These are phyloP conservation scores for Candida railenensis DNA, from an alignment of 805 yeast species.

Conservation along the genomic window DNA sequence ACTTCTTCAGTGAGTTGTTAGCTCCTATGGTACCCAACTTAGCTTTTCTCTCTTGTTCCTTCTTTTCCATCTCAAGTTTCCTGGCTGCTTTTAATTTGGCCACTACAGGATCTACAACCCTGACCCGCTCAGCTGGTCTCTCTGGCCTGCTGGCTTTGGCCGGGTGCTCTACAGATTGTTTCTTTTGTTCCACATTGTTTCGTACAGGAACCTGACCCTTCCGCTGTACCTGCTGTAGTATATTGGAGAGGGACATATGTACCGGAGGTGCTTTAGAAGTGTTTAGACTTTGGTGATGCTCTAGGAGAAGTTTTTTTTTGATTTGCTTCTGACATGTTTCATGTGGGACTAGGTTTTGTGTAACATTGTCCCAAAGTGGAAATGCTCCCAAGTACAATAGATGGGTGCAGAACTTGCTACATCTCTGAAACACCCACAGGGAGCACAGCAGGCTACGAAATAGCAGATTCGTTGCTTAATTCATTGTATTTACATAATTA, in stretches of 20 bases:
- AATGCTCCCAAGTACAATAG: too few relatives aligned
- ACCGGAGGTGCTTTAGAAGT: background rate
- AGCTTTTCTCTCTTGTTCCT: constrained; percentile 31
- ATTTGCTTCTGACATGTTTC: too few relatives aligned
- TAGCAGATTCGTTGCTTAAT: too few relatives aligned
- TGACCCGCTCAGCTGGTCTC: background rate
- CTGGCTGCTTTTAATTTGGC: constrained; percentile 66
- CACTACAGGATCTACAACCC: constrained; percentile 66
- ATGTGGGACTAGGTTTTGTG: background rate
- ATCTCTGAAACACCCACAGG: too few relatives aligned
- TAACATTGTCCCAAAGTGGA: background rate
- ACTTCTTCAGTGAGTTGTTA: constrained; percentile 32
- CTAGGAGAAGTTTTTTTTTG: background rate
- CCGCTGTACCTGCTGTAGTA: constrained; percentile 29
- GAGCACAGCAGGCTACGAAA: too few relatives aligned
- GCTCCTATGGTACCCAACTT: constrained; percentile 32
- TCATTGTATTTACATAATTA: background rate
- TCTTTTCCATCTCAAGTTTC: constrained; percentile 50
- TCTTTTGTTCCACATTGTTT: background rate
- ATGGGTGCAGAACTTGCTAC: too few relatives aligned
- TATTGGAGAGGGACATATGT: constrained; percentile 28
- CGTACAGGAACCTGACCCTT: constrained; percentile 22
- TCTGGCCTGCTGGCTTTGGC: background rate
- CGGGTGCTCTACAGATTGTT: background rate
- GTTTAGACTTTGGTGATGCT: background rate